Evolutionary conservation across 169 alveolate genomes (phyloP).

Genomic region (Eimeria sp.): DNA sequence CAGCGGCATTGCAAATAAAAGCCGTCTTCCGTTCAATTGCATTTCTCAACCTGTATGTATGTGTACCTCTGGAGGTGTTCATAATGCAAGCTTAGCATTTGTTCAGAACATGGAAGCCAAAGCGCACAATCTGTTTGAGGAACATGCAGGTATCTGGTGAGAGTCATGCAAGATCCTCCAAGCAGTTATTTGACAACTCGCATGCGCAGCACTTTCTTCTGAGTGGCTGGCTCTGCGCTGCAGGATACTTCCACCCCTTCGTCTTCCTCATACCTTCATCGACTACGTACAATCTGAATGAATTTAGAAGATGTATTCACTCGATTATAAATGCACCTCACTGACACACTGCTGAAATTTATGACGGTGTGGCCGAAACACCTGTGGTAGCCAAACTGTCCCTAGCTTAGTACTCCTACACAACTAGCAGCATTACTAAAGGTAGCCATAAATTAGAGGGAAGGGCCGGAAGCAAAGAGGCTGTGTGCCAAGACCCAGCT

Average conservation of each 20-base stretch:
- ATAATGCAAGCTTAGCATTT: too few species aligned
- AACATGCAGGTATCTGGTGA: background rate
- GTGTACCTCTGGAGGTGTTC: too few species aligned
- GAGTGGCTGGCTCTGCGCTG: background rate
- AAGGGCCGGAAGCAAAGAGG: background rate
- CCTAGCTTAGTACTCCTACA: too few species aligned
- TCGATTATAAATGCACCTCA: background rate
- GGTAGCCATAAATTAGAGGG: background rate
- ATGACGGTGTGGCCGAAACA: background rate
- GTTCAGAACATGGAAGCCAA: background rate
- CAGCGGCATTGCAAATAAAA: background rate
- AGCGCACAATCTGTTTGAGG: background rate
- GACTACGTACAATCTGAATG: background rate
- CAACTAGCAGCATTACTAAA: background rate
- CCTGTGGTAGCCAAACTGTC: background rate
- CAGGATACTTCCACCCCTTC: background rate
- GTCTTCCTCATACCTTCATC: background rate
- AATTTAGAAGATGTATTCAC: background rate
- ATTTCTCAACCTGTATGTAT: background rate
- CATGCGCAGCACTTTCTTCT: background rate
- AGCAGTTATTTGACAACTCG: background rate
- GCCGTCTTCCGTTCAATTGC: background rate
- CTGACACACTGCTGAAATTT: background rate
- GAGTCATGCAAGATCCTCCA: background rate
- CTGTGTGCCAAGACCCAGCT: background rate